Percentiles rank a stretch among this genome's conserved stretches.
These are phyloP conservation scores for Apiotrichum akiyoshidainum DNA, from an alignment of 1,284 basidiomycete species.

Conservation along the genomic window DNA sequence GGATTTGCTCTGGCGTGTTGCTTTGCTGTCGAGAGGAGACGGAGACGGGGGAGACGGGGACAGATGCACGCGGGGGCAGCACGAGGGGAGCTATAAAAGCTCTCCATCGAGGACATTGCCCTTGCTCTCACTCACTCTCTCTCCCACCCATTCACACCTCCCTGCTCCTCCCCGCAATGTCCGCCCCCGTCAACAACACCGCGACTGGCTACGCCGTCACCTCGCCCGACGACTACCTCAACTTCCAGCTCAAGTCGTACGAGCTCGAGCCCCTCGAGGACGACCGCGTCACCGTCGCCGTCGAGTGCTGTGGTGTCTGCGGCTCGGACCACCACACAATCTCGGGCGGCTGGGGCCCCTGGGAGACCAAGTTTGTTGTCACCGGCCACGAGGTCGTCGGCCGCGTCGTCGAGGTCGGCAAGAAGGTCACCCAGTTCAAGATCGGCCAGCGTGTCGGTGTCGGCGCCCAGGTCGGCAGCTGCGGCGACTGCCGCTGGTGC, in stretches of 20 bases:
- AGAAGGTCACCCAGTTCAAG: conserved; percentile 51
- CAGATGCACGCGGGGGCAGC: too few relatives aligned
- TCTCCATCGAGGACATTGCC: too few relatives aligned
- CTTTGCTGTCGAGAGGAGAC: too few relatives aligned
- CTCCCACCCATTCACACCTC: not conserved
- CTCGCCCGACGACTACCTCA: conserved; percentile 45
- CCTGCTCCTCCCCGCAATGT: not conserved
- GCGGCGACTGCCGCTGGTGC: conserved; percentile 49
- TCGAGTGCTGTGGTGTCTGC: conserved; percentile 57
- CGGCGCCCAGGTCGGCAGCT: conserved; percentile 53
- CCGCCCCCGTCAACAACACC: conserved; percentile 15
- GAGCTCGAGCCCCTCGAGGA: conserved; percentile 66
- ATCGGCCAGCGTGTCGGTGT: conserved; percentile 53
- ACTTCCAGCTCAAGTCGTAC: conserved; percentile 59
- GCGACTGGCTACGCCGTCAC: conserved; percentile 44
- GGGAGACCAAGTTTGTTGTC: conserved; percentile 46
- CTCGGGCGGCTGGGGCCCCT: conserved; percentile 49
- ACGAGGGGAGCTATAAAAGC: too few relatives aligned
- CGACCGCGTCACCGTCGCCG: conserved; percentile 66
- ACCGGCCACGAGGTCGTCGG: conserved; percentile 55
- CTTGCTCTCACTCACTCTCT: not conserved
- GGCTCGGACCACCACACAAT: conserved; percentile 50
- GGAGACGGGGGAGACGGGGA: too few relatives aligned
- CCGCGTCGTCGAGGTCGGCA: conserved; percentile 52
- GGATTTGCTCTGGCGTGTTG: too few relatives aligned